Base-by-base conservation (phyloP, 2,329 filamentous ascomycete species). In the Monosporascus sp. region DNA sequence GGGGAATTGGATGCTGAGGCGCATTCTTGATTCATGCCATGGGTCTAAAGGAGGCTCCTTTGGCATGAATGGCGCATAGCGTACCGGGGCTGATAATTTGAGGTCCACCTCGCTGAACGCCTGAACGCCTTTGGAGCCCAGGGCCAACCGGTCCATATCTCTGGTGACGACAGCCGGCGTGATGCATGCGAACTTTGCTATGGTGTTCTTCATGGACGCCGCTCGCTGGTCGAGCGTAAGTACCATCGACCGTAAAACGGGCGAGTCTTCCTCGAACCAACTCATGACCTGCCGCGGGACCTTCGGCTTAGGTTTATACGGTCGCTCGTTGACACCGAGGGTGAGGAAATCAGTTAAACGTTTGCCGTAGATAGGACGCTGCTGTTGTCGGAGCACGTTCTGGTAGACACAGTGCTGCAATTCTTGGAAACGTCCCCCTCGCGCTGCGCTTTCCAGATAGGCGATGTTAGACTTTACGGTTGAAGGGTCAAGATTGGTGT, bases 1-100 rank as follows among this genome's bases (percentile, higher is more conserved):
- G 0, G 95, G 94, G 68, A 99, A 99, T 45, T 96, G 94, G 56
- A 99, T 97, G 3, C 90, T 95, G 17, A 95, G 78, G 22, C 91
- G 87, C 81, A 96, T 94, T 19, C 93, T 89, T 16, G 93, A 85
- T 71, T 96, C 91, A 62, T 99, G 94, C 79, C 94, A 97, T 1
- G 92, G 91, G 65, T 99, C 93, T 1, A 78, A 71, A 0, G 80
- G 77, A 9, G 79, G 67, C 60, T 80, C 76, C 58, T 79, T 78
- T 8, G 81, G 80, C 64, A 78, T 76, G 62, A 77, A 86, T 45
- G 75, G 82, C 41, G 76, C 79, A 70, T 74, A 81, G 55, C 74
- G 78, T 45, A 78, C 76, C 8, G 76, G 82, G 14, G 76, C 76
- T 4, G 85, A 82, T 51, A 86, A 72, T 55, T 77, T 77, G 46